Evolutionary conservation across 2,329 filamentous ascomycete genomes (phyloP).

Genomic region (Orbilia oligospora): DNA sequence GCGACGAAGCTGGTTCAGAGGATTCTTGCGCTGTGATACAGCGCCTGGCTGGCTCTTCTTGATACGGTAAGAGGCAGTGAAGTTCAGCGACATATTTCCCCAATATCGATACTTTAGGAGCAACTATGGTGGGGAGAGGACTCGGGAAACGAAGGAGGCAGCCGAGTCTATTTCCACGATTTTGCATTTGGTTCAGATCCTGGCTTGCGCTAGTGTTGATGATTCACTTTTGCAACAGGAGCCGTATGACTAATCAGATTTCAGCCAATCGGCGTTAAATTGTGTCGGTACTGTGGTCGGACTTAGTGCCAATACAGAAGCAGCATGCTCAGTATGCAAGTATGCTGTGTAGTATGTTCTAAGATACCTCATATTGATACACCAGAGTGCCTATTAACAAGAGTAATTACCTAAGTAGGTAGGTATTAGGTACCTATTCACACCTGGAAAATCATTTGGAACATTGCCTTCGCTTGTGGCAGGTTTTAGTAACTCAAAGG

Average conservation of each 20-base stretch:
- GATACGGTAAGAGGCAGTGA: constrained; percentile 38
- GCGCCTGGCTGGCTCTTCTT: constrained; percentile 41
- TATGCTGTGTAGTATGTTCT: too few relatives aligned
- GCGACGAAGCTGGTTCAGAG: constrained; percentile 50
- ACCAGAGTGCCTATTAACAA: too few relatives aligned
- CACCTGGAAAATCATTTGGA: too few relatives aligned
- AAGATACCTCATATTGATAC: too few relatives aligned
- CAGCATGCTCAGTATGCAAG: too few relatives aligned
- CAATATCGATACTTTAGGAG: background rate
- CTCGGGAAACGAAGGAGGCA: background rate
- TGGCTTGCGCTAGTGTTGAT: constrained; percentile 21
- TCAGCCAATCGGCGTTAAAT: background rate
- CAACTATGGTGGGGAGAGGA: constrained; percentile 2
- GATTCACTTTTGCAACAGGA: constrained; percentile 9
- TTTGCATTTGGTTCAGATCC: background rate
- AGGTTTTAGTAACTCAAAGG: too few relatives aligned
- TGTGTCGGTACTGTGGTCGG: background rate
- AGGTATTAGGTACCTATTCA: too few relatives aligned
- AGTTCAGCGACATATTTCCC: constrained; percentile 37
- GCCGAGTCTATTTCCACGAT: background rate
- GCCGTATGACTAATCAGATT: constrained; percentile 12
- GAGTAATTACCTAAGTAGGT: too few relatives aligned
- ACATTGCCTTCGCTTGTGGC: too few relatives aligned
- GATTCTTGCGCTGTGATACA: constrained; percentile 39
- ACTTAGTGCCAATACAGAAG: too few relatives aligned